Base-by-base conservation (phyloP, 805 yeast species). In the Candida sithepensis region DNA sequence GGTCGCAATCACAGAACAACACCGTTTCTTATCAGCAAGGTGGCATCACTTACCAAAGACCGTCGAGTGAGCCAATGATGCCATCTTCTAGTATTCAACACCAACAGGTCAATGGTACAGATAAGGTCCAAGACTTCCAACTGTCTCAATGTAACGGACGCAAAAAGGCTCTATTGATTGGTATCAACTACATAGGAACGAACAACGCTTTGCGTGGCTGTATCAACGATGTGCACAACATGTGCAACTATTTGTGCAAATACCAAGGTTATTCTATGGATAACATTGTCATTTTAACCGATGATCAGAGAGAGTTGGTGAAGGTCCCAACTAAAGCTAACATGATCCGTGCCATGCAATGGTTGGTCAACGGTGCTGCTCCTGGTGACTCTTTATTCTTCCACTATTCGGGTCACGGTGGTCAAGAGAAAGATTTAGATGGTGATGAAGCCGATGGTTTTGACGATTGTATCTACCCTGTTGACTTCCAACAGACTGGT, bases 381-480 rank as follows among this genome's bases (percentile, higher is more conserved):
- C 84, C 94, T 14, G 86, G 88, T 56, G 96, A 88, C 66, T 78
- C 89, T 8, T 65, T 88, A 43, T 82, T 88, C 56, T 80, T 88
- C 74, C 96, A 88, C 63, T 88, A 84, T 61, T 85, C 94, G 0
- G 94, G 96, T 7, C 96, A 88, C 61, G 96, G 96, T 26, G 89
- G 94, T 2, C 85, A 82, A 59, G 78, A 81, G 4, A 66, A 71
- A 41, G 96, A 88, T 63, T 60, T 68, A 28, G 70, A 67, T 47
- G 71, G 71, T 22, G 70, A 66, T 45, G 71, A 67, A 45, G 58
- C 51, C 2, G 66, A 63, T 48, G 72, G 71, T n/a, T 55, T 43
- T 46, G 72, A 67, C 48, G 70, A 67, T 57, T 62, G 67, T 43
- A 66, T 66, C 39, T 66, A 67, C 50, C 71, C 71, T 14, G 67